Conservation (phyloP, 2,329 filamentous ascomycete genomes). For the Colletotrichum navitas region DNA sequence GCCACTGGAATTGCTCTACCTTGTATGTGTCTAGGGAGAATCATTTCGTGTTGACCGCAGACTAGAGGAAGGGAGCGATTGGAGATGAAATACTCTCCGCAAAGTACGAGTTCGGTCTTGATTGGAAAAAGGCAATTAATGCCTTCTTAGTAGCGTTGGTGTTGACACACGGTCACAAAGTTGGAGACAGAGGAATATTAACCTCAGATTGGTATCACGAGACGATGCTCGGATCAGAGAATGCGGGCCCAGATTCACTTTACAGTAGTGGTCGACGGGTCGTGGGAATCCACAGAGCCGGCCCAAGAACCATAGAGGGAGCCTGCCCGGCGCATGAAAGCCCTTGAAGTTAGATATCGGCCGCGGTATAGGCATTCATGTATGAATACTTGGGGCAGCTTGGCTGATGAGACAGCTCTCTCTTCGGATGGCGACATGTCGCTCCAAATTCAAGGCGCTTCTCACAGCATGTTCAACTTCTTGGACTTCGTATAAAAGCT, state of each 20-base stretch:
- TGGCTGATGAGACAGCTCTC: too few relatives aligned
- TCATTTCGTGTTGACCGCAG: not conserved
- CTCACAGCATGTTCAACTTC: too few relatives aligned
- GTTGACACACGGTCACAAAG: not conserved
- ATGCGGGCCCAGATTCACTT: not conserved
- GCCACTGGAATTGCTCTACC: not conserved
- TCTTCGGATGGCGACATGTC: not conserved
- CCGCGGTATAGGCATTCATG: not conserved
- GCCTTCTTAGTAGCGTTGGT: too few relatives aligned
- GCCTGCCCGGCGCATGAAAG: too few relatives aligned
- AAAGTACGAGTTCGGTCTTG: not conserved
- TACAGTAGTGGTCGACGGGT: too few relatives aligned
- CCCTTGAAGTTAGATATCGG: too few relatives aligned
- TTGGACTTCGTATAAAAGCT: too few relatives aligned
- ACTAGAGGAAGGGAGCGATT: not conserved
- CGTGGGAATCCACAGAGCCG: not conserved
- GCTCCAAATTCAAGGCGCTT: not conserved
- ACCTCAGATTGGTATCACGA: not conserved
- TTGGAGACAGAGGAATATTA: not conserved
- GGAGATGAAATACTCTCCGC: too few relatives aligned
- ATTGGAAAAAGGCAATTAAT: not conserved
- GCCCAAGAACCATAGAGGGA: not conserved
- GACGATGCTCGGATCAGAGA: not conserved
- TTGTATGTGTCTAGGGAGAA: not conserved
- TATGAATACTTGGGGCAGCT: too few relatives aligned